phyloP scores from a whole-genome alignment of 768 basidiomycete species.

The Mycena olivaceomarginata region DNA sequence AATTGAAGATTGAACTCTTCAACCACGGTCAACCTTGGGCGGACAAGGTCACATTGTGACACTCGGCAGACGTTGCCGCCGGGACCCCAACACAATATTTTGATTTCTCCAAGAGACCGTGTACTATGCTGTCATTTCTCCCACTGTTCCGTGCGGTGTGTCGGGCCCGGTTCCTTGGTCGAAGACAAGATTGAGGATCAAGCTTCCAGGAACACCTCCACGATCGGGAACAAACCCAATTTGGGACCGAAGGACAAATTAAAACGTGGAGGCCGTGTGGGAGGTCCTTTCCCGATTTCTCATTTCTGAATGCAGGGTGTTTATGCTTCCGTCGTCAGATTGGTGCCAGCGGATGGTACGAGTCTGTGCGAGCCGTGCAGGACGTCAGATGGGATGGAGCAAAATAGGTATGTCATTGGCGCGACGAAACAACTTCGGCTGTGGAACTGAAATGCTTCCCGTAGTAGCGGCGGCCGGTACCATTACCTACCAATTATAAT shows the following conservation, averaged over 20 bases:
- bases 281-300: background rate
- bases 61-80: background rate
- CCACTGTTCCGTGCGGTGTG: slow-evolving; percentile 52
- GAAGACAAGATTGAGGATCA: slow-evolving; percentile 28
- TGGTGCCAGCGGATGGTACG: background rate
- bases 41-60: too few relatives aligned
- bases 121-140: background rate
- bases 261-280: slow-evolving; percentile 38
- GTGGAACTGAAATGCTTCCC: slow-evolving; percentile 38
- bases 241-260: slow-evolving; percentile 21
- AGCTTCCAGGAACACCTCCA: slow-evolving; percentile 27
- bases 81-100: background rate
- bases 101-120: slow-evolving; percentile 3
- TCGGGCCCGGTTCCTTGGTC: slow-evolving; percentile 57
- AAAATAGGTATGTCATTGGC: slow-evolving; percentile 16
- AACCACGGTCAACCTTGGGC: too few relatives aligned
- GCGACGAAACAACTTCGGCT: slow-evolving; percentile 28
- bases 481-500: slow-evolving; percentile 43
- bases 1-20: too few relatives aligned
- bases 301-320: background rate
- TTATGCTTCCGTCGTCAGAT: slow-evolving; percentile 20
- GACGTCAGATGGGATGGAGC: background rate
- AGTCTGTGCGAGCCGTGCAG: background rate
- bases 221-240: slow-evolving; percentile 20
- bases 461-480: slow-evolving; percentile 50